Conservation (phyloP, 495 filamentous ascomycete genomes). For the Bryoglossum gracile region DNA sequence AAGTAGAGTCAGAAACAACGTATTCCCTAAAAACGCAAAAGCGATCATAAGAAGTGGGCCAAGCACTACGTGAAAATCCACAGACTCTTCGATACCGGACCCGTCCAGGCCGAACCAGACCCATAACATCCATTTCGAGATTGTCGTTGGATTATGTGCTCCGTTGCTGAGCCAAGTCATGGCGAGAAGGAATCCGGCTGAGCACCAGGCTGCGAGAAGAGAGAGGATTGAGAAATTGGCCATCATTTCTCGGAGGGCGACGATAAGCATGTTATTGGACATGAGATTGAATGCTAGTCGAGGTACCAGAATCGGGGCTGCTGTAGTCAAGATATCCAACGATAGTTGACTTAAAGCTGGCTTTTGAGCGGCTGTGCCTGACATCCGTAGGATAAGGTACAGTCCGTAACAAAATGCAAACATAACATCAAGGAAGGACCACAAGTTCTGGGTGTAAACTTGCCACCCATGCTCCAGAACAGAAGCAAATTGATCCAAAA, state of each 20-base stretch:
- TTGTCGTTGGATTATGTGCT: conserved; percentile 35
- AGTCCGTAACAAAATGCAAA: conserved; percentile 52
- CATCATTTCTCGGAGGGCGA: conserved; percentile 65
- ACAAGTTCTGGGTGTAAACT: conserved; percentile 67
- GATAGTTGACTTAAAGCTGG: conserved; percentile 28
- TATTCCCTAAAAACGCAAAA: conserved; percentile 70
- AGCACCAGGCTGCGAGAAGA: conserved; percentile 58
- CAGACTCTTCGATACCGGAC: conserved; percentile 56
- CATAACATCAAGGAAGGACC: conserved; percentile 67
- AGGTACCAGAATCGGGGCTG: conserved; percentile 58
- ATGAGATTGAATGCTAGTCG: conserved; percentile 64
- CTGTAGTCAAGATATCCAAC: conserved; percentile 58
- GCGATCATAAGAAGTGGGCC: conserved; percentile 60
- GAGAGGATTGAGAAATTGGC: conserved; percentile 59
- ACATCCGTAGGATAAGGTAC: conserved; percentile 53
- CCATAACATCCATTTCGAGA: conserved; percentile 71
- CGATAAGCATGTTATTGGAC: conserved; percentile 64
- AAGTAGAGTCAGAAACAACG: conserved; percentile 63
- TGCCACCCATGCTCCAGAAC: conserved; percentile 63
- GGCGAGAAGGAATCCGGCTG: conserved; percentile 60
- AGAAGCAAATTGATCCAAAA: conserved; percentile 62
- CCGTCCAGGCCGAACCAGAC: conserved; percentile 72
- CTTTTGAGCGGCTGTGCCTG: conserved; percentile 33
- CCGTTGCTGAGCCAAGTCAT: conserved; percentile 51
- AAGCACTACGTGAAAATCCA: conserved; percentile 54